Percentiles rank a stretch among this genome's conserved stretches.
Conservation (phyloP, 1,139 yeast species). For the Blastobotrys malaysiensis region DNA sequence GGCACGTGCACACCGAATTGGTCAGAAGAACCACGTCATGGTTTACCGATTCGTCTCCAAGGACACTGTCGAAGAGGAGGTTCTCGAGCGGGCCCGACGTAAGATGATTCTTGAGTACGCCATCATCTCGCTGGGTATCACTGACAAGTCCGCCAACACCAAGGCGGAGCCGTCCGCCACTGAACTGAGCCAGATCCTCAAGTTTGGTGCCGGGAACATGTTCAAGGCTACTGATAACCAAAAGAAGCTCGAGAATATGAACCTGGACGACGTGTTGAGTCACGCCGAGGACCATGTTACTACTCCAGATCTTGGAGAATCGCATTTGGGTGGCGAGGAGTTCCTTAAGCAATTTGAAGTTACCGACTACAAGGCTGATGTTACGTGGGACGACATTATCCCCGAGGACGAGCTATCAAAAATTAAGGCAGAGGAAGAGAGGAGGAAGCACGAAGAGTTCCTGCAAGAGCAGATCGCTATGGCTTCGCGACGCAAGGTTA, state of each 20-base stretch:
- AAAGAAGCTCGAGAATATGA: constrained; percentile 90
- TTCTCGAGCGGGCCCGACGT: constrained; percentile 90
- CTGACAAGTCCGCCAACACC: constrained; percentile 56
- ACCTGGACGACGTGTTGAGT: constrained; percentile 89
- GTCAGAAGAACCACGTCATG: constrained; percentile 96
- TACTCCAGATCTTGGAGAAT: constrained; percentile 93
- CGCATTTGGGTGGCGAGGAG: constrained; percentile 97
- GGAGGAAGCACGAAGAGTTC: constrained; percentile 77
- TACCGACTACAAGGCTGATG: constrained; percentile 96
- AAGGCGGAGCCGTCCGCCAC: constrained; percentile 73
- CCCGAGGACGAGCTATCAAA: constrained; percentile 90
- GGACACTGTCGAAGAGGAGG: constrained; percentile 97
- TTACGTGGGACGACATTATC: constrained; percentile 98
- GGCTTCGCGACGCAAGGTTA: constrained; percentile 74
- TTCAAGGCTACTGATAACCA: constrained; percentile 85
- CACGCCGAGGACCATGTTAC: constrained; percentile 98
- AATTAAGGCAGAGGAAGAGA: constrained; percentile 86
- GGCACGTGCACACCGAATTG: constrained; percentile 99
- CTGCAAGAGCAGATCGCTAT: constrained; percentile 85
- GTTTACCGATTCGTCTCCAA: constrained; percentile 95
- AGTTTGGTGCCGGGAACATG: constrained; percentile 99
- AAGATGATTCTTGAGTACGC: constrained; percentile 99
- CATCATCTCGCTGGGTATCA: constrained; percentile 89
- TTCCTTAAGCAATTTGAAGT: constrained; percentile 96
- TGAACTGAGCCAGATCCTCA: constrained; percentile 86